Evolutionary conservation across 441 rosid species (phyloP).

Genomic region (Erodium trifolium): DNA sequence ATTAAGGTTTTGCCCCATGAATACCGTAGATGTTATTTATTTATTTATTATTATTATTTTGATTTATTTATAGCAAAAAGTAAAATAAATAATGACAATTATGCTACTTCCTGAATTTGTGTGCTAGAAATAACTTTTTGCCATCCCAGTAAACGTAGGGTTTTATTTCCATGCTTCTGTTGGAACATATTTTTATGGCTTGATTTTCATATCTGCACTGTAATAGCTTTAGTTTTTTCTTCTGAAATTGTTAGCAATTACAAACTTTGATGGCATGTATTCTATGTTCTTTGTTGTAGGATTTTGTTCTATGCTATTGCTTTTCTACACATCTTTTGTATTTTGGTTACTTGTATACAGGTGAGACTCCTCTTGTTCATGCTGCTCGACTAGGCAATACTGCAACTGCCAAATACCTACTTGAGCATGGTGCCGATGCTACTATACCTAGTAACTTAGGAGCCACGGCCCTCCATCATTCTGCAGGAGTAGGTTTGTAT

Average conservation of each 20-base stretch:
- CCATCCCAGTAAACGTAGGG: not conserved
- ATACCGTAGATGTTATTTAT: not conserved
- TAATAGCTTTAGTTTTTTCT: not conserved
- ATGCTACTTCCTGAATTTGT: not conserved
- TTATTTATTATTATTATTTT: no score
- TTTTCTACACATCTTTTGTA: slow-evolving; percentile 4
- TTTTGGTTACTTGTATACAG: slow-evolving; percentile 31
- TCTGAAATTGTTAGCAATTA: no score
- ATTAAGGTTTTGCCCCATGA: not conserved
- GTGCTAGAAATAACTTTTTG: not conserved
- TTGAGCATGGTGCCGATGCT: slow-evolving; percentile 68
- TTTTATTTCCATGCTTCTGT: not conserved
- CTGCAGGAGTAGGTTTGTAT: slow-evolving; percentile 66
- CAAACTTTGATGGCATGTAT: no score
- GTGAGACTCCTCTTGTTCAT: slow-evolving; percentile 87
- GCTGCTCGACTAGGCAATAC: slow-evolving; percentile 88
- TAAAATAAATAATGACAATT: no score
- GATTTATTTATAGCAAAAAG: not conserved
- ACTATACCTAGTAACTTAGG: slow-evolving; percentile 69
- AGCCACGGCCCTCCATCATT: slow-evolving; percentile 80
- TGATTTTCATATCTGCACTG: not conserved
- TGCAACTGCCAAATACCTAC: slow-evolving; percentile 54
- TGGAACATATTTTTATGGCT: not conserved
- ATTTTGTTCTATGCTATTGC: not conserved
- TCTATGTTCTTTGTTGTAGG: not conserved